A percentile compares a stretch with the other conserved stretches of the same genome.
phyloP scores from a whole-genome alignment of 2,329 filamentous ascomycete genomes.

The Apiospora hydei region DNA sequence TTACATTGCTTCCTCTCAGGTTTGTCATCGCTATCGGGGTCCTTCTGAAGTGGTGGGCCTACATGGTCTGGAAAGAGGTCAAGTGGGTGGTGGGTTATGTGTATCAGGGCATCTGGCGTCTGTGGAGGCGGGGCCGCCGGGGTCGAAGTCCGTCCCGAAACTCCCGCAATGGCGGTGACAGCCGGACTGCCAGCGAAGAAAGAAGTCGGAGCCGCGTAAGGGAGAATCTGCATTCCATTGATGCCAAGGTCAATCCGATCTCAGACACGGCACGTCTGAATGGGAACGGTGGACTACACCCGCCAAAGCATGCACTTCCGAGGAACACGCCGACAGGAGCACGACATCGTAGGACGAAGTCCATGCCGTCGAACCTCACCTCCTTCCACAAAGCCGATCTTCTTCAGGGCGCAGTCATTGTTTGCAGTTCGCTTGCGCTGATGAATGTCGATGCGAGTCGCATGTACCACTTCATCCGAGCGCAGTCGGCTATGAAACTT shows the following conservation, averaged over 20 bases:
- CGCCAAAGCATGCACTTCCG: slow-evolving; percentile 44
- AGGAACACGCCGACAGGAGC: slow-evolving; percentile 42
- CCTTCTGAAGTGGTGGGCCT: slow-evolving; percentile 78
- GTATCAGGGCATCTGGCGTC: slow-evolving; percentile 77
- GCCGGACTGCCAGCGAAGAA: slow-evolving; percentile 44
- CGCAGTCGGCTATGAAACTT: slow-evolving; percentile 95
- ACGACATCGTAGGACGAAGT: slow-evolving; percentile 78
- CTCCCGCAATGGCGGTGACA: slow-evolving; percentile 32
- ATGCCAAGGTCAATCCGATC: slow-evolving; percentile 28
- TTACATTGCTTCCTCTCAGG: slow-evolving; percentile 90
- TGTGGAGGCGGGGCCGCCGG: slow-evolving; percentile 72
- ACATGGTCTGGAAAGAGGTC: slow-evolving; percentile 74
- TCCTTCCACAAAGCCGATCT: slow-evolving; percentile 95
- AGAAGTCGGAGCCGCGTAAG: slow-evolving; percentile 47
- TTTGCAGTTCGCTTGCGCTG: slow-evolving; percentile 82
- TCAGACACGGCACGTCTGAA: slow-evolving; percentile 35
- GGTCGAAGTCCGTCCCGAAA: slow-evolving; percentile 45
- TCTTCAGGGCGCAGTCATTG: slow-evolving; percentile 86
- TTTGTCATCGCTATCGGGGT: slow-evolving; percentile 84
- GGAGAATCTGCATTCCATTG: slow-evolving; percentile 33
- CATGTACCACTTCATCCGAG: slow-evolving; percentile 98
- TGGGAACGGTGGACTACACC: slow-evolving; percentile 38
- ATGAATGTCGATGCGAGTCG: slow-evolving; percentile 94
- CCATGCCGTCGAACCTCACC: slow-evolving; percentile 82
- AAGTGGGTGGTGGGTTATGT: slow-evolving; percentile 78